Evolutionary conservation across 768 basidiomycete species (phyloP).

Genomic region (Cubamyces sp.): DNA sequence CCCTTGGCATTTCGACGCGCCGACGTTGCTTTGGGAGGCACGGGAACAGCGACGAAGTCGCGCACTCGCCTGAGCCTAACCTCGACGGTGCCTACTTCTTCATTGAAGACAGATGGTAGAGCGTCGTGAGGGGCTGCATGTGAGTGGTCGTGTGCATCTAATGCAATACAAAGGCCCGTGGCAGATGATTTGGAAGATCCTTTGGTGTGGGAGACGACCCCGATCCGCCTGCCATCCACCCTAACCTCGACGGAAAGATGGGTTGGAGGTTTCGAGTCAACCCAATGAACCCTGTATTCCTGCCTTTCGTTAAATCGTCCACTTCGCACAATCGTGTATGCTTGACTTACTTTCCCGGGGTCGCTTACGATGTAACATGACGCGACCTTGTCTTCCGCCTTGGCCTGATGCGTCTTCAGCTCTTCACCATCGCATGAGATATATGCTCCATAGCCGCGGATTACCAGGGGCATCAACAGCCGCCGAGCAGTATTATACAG

Average conservation of each 20-base stretch:
- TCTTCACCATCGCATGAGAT: constrained; percentile 26
- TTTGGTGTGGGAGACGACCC: constrained; percentile 12
- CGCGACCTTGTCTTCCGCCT: constrained; percentile 21
- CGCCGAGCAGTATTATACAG: no score
- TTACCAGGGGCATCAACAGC: constrained; percentile 12
- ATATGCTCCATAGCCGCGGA: constrained; percentile 19
- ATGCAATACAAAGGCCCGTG: constrained; percentile 3
- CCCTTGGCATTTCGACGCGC: no score
- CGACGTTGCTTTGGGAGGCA: background rate
- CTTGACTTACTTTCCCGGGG: constrained; percentile 20
- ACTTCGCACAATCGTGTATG: background rate
- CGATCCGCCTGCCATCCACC: constrained; percentile 27
- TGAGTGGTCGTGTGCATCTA: constrained; percentile 1
- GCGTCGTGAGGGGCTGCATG: constrained; percentile 2
- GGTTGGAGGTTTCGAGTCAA: constrained; percentile 19
- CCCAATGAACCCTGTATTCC: constrained; percentile 26
- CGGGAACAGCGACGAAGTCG: constrained; percentile 3
- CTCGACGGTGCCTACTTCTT: constrained; percentile 22
- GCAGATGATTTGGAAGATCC: constrained; percentile 5
- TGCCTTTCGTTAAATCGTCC: background rate
- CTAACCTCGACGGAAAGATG: constrained; percentile 21
- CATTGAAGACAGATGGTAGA: constrained; percentile 20
- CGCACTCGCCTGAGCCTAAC: constrained; percentile 17
- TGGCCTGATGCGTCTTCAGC: constrained; percentile 15
- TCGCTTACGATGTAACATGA: constrained; percentile 27